Evolutionary conservation across 371 early-diverging fungal genomes (phyloP).

Genomic region (Capillidium heterosporum): DNA sequence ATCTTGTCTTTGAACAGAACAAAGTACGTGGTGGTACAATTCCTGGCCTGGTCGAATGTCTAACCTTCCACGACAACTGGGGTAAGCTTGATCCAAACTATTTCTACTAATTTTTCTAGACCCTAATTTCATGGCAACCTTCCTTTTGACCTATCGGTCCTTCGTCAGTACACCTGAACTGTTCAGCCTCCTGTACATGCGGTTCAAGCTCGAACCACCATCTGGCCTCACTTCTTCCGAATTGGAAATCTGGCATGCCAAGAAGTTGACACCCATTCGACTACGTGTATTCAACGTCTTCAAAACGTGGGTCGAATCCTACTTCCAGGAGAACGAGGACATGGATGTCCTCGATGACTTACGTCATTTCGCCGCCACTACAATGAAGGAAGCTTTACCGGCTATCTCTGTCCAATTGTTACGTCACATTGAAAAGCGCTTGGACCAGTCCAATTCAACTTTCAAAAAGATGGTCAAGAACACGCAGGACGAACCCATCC

Average conservation of each 20-base stretch:
- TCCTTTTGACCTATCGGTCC: constrained; percentile 74
- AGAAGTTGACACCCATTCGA: constrained; percentile 66
- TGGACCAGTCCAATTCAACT: constrained; percentile 6
- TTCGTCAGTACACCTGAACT: constrained; percentile 63
- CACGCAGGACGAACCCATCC: constrained; percentile 26
- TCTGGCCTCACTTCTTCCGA: constrained; percentile 41
- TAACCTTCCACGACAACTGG: constrained; percentile 57
- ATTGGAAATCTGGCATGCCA: constrained; percentile 58
- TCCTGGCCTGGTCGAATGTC: constrained; percentile 60
- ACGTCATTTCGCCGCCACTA: background rate
- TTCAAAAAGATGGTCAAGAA: constrained; percentile 43
- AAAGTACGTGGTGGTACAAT: constrained; percentile 76
- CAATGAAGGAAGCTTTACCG: constrained; percentile 29
- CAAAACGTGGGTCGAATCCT: constrained; percentile 77
- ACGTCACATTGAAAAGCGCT: constrained; percentile 42
- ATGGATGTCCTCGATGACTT: constrained; percentile 43
- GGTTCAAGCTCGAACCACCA: constrained; percentile 59
- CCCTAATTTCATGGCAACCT: constrained; percentile 55
- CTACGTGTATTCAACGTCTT: constrained; percentile 76
- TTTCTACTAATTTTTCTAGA: constrained; percentile 20
- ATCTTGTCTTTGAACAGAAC: constrained; percentile 62
- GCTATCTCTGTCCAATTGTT: constrained; percentile 49
- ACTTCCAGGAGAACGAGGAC: constrained; percentile 56
- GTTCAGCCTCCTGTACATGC: constrained; percentile 38
- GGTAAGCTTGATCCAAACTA: constrained; percentile 12